Percentiles rank a stretch among this genome's conserved stretches.
Conservation (phyloP, 140 eudicot species). For the Flaveria floridana region DNA sequence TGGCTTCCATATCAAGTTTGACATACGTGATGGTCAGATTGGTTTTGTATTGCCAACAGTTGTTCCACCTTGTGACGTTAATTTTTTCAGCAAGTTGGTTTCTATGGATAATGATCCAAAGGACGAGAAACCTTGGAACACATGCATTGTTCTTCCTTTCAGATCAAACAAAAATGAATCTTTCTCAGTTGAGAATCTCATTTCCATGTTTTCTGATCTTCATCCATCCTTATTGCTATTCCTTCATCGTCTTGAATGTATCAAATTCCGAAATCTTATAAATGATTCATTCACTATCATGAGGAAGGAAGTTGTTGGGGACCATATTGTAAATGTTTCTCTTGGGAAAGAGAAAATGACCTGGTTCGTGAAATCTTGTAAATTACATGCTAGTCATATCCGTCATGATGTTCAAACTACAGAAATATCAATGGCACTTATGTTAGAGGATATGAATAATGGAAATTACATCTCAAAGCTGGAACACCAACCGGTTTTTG, state of each 20-base stretch:
- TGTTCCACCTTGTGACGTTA: slow-evolving; percentile 71
- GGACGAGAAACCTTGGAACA: slow-evolving; percentile 54
- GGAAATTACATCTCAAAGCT: slow-evolving; percentile 55
- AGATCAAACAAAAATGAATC: slow-evolving; percentile 51
- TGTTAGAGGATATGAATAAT: slow-evolving; percentile 51
- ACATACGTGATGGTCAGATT: slow-evolving; percentile 80
- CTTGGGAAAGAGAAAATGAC: slow-evolving; percentile 69
- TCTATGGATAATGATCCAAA: slow-evolving; percentile 34
- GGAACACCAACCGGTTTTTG: slow-evolving; percentile 83
- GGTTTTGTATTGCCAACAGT: slow-evolving; percentile 91
- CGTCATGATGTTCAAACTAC: slow-evolving; percentile 72
- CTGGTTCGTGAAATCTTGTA: slow-evolving; percentile 71
- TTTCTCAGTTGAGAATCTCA: slow-evolving; percentile 47
- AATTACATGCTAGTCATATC: slow-evolving; percentile 49
- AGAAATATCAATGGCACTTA: slow-evolving; percentile 84
- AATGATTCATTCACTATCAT: slow-evolving; percentile 55
- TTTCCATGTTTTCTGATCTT: slow-evolving; percentile 88
- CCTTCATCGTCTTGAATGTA: slow-evolving; percentile 90
- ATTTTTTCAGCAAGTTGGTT: slow-evolving; percentile 47
- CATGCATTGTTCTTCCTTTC: slow-evolving; percentile 90
- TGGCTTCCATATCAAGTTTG: slow-evolving; percentile 95
- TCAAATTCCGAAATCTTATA: slow-evolving; percentile 64
- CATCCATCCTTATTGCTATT: slow-evolving; percentile 86
- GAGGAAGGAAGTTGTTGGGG: slow-evolving; percentile 70
- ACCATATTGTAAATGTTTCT: slow-evolving; percentile 71